Evolutionary conservation across 371 early-diverging fungal genomes (phyloP).

Genomic region (Choanephora cucurbitarum): DNA sequence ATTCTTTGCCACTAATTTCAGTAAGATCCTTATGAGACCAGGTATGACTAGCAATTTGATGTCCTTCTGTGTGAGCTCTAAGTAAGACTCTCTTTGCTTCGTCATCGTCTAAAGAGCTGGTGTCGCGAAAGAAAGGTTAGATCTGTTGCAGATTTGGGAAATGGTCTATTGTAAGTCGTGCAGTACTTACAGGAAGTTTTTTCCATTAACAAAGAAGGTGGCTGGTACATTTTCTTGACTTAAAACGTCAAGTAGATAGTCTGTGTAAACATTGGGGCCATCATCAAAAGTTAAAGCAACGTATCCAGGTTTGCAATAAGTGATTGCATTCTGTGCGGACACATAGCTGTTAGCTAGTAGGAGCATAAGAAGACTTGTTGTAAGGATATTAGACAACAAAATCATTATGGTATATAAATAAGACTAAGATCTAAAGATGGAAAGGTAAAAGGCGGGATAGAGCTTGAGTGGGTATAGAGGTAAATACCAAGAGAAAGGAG

Average conservation of each 20-base stretch:
- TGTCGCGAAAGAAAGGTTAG: background rate
- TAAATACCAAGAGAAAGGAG: too few relatives aligned
- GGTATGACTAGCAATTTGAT: slow-evolving; percentile 63
- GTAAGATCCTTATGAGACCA: slow-evolving; percentile 51
- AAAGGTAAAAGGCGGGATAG: too few relatives aligned
- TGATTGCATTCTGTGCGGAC: slow-evolving; percentile 8
- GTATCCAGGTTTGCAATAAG: slow-evolving; percentile 40
- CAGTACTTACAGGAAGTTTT: slow-evolving; percentile 48
- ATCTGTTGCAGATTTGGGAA: too few relatives aligned
- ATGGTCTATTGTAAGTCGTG: too few relatives aligned
- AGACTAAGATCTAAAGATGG: too few relatives aligned
- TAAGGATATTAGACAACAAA: background rate
- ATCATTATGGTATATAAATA: background rate
- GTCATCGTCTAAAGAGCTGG: background rate
- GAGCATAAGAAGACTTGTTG: background rate
- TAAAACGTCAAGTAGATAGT: slow-evolving; percentile 40
- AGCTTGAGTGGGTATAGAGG: too few relatives aligned
- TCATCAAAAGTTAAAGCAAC: slow-evolving; percentile 65
- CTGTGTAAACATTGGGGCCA: slow-evolving; percentile 50
- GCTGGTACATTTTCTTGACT: slow-evolving; percentile 43
- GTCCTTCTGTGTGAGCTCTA: slow-evolving; percentile 39
- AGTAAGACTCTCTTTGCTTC: slow-evolving; percentile 29
- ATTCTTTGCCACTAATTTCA: slow-evolving; percentile 16
- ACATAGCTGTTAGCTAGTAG: background rate
- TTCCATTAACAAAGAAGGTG: slow-evolving; percentile 64